Percentiles rank a stretch among this genome's conserved stretches.
Conservation (phyloP, 192 early-diverging fungal species). For the Coemansia sp. region DNA sequence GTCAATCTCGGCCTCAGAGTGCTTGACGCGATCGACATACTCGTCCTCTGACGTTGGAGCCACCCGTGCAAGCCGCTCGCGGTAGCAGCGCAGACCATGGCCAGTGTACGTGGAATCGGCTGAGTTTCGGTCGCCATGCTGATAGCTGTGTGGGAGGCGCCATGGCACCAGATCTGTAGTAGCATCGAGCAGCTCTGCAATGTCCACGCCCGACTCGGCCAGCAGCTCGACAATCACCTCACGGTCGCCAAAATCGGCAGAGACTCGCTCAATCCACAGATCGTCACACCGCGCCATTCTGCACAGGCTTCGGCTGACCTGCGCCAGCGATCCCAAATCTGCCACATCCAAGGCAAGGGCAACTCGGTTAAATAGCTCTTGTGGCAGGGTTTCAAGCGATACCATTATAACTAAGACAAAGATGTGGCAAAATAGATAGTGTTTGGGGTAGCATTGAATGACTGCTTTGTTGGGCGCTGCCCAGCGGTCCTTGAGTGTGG, state of each 20-base stretch:
- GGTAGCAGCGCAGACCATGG: slow-evolving; percentile 42
- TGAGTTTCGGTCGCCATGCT: neutral
- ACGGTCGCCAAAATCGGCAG: slow-evolving; percentile 53
- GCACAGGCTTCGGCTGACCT: slow-evolving; percentile 33
- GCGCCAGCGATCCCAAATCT: slow-evolving; percentile 31
- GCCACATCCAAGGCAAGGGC: slow-evolving; percentile 31
- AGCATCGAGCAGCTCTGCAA: slow-evolving; percentile 24
- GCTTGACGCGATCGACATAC: slow-evolving; percentile 13
- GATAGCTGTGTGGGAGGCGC: slow-evolving; percentile 4
- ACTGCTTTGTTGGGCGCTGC: neutral
- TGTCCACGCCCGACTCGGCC: slow-evolving; percentile 45
- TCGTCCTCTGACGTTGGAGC: slow-evolving; percentile 33
- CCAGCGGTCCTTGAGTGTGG: neutral
- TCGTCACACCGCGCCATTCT: slow-evolving; percentile 22
- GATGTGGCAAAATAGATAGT: neutral
- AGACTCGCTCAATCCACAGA: slow-evolving; percentile 48
- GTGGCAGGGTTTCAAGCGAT: slow-evolving; percentile 33
- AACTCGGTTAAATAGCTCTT: slow-evolving; percentile 38
- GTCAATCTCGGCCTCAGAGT: slow-evolving; percentile 31
- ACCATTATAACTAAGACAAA: slow-evolving; percentile 12
- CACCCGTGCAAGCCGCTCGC: slow-evolving; percentile 30
- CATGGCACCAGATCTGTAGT: slow-evolving; percentile 39
- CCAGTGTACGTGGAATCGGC: neutral
- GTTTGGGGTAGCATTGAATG: neutral
- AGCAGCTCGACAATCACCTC: slow-evolving; percentile 34